Conservation (phyloP, 441 rosid genomes). For the Kokia cookei region DNA sequence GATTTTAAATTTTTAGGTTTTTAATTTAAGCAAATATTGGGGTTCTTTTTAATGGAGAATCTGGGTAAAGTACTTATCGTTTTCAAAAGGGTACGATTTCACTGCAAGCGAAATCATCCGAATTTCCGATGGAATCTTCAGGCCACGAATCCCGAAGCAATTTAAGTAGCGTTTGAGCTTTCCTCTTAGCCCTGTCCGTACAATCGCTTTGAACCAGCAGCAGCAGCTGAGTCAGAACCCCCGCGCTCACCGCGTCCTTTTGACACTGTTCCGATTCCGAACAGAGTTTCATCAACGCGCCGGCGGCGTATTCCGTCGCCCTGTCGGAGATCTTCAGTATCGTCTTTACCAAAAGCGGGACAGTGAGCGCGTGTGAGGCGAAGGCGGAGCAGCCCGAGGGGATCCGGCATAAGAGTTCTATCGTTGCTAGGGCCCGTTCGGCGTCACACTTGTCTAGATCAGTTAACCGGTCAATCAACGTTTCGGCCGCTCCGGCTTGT, state of each 20-base stretch:
- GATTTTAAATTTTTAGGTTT: no score
- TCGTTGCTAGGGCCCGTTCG: constrained; percentile 77
- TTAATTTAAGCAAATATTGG: neutral
- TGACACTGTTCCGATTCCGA: constrained; percentile 60
- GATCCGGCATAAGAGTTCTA: constrained; percentile 65
- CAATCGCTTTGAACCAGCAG: constrained; percentile 86
- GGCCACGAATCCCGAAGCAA: constrained; percentile 82
- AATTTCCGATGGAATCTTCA: constrained; percentile 51
- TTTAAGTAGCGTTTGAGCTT: constrained; percentile 78
- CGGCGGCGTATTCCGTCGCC: constrained; percentile 92
- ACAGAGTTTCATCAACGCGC: constrained; percentile 67
- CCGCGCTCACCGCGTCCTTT: constrained; percentile 74
- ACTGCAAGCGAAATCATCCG: constrained; percentile 65
- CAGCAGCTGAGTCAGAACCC: constrained; percentile 66
- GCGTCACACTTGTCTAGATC: constrained; percentile 74
- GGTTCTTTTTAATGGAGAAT: neutral
- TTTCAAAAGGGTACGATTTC: constrained; percentile 73
- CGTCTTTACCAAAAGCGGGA: constrained; percentile 66
- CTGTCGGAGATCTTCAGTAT: constrained; percentile 74
- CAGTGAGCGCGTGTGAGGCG: constrained; percentile 59
- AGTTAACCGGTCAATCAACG: constrained; percentile 51
- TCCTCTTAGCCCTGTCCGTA: constrained; percentile 87
- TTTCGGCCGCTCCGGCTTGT: constrained; percentile 63
- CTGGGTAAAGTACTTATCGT: neutral
- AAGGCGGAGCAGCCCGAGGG: constrained; percentile 65